phyloP scores from a whole-genome alignment of 139 green algal genomes.

The Mychonastes homosphaera region DNA sequence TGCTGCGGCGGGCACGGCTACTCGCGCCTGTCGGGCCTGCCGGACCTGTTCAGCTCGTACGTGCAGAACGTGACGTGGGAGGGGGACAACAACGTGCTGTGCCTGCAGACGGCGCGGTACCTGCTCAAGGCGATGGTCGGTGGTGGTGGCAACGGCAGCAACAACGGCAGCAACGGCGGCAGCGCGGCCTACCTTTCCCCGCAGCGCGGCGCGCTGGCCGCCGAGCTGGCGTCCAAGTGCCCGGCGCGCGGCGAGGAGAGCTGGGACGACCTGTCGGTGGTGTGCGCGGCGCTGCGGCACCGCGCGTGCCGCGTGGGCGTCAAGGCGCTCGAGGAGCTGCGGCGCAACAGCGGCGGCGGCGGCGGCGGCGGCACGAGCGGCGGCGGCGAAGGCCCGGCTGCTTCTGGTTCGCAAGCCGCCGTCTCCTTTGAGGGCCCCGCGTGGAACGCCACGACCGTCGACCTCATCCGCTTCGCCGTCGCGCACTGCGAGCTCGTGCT shows the following conservation, averaged over 20 bases:
- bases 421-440: constrained; percentile 56
- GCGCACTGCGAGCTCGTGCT: constrained; percentile 52
- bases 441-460: constrained; percentile 65
- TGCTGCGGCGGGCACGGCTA: constrained; percentile 88
- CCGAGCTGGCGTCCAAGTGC: constrained; percentile 27
- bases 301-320: constrained; percentile 25
- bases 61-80: constrained; percentile 92
- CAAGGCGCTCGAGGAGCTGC: constrained; percentile 23
- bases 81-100: constrained; percentile 87
- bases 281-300: constrained; percentile 34
- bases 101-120: constrained; percentile 67
- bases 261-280: constrained; percentile 14
- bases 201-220: neutral
- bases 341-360: constrained; percentile 5
- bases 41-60: constrained; percentile 65
- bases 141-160: constrained; percentile 30
- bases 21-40: constrained; percentile 68
- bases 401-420: constrained; percentile 29
- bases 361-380: neutral
- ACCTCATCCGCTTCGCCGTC: constrained; percentile 45
- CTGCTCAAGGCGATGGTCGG: constrained; percentile 55
- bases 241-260: constrained; percentile 5
- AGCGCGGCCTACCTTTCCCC: constrained; percentile 60
- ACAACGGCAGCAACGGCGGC: constrained; percentile 15
- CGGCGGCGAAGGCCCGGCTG: constrained; percentile 9